Conservation (phyloP, 305 asterid species). For the Ilex paraguariensis region DNA sequence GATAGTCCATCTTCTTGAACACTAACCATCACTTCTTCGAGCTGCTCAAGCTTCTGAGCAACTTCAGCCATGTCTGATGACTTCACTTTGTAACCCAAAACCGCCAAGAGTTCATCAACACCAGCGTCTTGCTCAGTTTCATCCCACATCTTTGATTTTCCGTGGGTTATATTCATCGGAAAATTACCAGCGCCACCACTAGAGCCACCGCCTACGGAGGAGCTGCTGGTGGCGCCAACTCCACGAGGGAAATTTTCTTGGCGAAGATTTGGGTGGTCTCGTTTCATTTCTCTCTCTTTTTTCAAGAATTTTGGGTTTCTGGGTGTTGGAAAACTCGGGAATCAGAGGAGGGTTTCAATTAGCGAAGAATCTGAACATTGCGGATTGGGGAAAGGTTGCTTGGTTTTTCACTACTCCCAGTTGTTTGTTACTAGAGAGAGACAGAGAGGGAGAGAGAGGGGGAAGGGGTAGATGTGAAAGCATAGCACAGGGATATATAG, state of each 20-base stretch:
- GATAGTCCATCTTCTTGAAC: constrained; percentile 1
- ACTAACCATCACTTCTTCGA: background rate
- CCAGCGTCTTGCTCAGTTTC: constrained; percentile 1
- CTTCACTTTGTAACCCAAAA: background rate
- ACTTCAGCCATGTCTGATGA: background rate
- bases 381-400: too few relatives aligned
- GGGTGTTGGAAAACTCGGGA: too few relatives aligned
- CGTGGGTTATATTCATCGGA: background rate
- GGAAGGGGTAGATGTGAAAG: too few relatives aligned
- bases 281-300: background rate
- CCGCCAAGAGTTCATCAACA: background rate
- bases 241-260: background rate
- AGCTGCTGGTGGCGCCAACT: background rate
- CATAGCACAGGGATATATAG: too few relatives aligned
- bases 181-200: background rate
- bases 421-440: too few relatives aligned
- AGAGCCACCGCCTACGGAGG: background rate
- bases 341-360: too few relatives aligned
- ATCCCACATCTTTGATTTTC: background rate
- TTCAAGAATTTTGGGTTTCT: too few relatives aligned
- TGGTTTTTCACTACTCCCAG: too few relatives aligned
- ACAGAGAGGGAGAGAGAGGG: too few relatives aligned
- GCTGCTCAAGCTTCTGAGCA: background rate
- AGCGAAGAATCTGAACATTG: too few relatives aligned
- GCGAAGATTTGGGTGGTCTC: constrained; percentile 1